Evolutionary conservation across 257 asterid genomes (phyloP).

Genomic region (Rauvolfia tetraphylla): DNA sequence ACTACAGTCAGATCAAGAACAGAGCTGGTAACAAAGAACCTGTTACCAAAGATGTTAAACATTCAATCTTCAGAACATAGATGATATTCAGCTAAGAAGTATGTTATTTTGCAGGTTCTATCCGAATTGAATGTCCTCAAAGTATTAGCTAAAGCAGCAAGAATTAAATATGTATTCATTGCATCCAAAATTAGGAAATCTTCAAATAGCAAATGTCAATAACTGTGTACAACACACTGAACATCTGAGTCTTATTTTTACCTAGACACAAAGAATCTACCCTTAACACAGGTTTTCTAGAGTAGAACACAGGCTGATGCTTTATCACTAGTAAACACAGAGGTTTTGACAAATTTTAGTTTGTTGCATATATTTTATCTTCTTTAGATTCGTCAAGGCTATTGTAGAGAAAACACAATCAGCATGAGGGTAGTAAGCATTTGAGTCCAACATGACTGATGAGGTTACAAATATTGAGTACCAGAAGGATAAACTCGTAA

Average conservation of each 20-base stretch:
- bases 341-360: background rate
- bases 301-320: background rate
- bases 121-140: background rate
- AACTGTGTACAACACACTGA: no score
- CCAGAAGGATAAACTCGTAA: no score
- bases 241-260: background rate
- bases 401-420: background rate
- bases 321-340: background rate
- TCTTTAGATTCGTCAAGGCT: background rate
- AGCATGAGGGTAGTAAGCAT: background rate
- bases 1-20: slow-evolving; percentile 94
- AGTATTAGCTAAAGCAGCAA: background rate
- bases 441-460: background rate
- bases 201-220: background rate
- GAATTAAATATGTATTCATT: background rate
- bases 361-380: no score
- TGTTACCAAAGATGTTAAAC: slow-evolving; percentile 31
- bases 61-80: background rate
- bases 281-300: background rate
- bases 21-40: slow-evolving; percentile 93
- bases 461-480: background rate
- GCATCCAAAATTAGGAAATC: background rate
- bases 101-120: background rate
- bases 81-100: background rate
- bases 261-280: background rate